Evolutionary conservation across 805 yeast species (phyloP), one percentile per base, ranked within the genome.

Genomic region (Candida dendrica): DNA sequence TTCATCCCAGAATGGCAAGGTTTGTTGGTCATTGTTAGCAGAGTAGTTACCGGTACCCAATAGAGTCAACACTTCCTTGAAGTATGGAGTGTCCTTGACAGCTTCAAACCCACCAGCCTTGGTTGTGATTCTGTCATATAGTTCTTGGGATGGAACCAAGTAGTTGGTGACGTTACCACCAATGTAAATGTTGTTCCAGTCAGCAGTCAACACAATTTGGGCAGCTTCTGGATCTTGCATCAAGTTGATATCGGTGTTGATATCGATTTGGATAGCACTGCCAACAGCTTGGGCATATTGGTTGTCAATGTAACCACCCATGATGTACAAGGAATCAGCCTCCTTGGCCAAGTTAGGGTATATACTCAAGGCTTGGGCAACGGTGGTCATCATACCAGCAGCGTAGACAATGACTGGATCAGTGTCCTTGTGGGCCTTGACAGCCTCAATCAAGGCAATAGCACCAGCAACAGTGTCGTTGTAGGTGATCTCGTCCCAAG

Each of bases 171-270:
- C 68, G 46, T 69, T 66, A 26, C 67, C 70, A 40, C 71, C 72
- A 44, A 69, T 62, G 42, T 53, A 53, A 11, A 66, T 40, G 24
- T 65, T 61, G 18, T 57, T 59, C 71, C 72, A 68, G 20, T 60
- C 59, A 8, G 70, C 67, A 30, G 70, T 60, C 36, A 68, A 46
- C n/a, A 60, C 68, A 10, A 64, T 65, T 50, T 67, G 69, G 29
- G 73, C 72, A 15, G 69, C 72, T 51, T 68, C 73, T 13, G 74
- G 72, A 48, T 68, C 74, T 47, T 63, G 65, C 44, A 67, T 65
- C 40, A 67, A 50, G 53, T 69, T 67, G 53, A 69, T 65, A 47
- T 69, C 72, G 32, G 71, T 65, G 56, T 65, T 63, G 47, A 67
- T 56, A 47, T 68, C 72, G 38, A 61, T 58, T 18, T 62, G 53